These are phyloP conservation scores for Aspergillus amoenus DNA, from an alignment of 2,329 filamentous ascomycete species.

Conservation along the genomic window DNA sequence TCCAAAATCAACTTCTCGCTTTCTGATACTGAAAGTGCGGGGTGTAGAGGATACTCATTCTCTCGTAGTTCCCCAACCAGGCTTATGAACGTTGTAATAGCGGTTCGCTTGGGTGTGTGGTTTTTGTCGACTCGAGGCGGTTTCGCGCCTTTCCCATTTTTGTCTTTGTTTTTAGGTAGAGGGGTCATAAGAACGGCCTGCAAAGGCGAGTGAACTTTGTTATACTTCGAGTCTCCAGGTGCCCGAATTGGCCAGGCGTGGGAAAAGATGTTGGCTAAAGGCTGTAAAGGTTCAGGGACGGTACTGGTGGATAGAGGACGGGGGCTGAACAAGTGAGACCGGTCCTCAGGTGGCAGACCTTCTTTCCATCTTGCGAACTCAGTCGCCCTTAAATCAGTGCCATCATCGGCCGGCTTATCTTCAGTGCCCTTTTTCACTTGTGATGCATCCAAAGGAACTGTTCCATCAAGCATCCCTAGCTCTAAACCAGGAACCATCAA, in stretches of 20 bases:
- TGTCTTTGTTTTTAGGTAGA: slow-evolving; percentile 66
- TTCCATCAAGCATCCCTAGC: slow-evolving; percentile 78
- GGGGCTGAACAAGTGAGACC: slow-evolving; percentile 35
- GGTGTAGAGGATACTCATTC: slow-evolving; percentile 83
- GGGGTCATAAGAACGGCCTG: slow-evolving; percentile 78
- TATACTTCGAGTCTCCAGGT: slow-evolving; percentile 78
- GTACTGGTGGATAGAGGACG: slow-evolving; percentile 28
- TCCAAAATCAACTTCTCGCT: slow-evolving; percentile 56
- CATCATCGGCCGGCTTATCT: slow-evolving; percentile 13
- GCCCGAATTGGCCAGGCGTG: slow-evolving; percentile 88
- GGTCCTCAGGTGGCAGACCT: slow-evolving; percentile 35
- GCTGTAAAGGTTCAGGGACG: slow-evolving; percentile 56
- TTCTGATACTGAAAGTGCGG: slow-evolving; percentile 64
- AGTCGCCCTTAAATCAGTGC: slow-evolving; percentile 22
- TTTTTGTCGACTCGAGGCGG: slow-evolving; percentile 62
- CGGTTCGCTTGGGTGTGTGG: slow-evolving; percentile 73
- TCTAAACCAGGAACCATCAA: slow-evolving; percentile 93
- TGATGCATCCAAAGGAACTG: slow-evolving; percentile 40
- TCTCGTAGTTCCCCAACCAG: slow-evolving; percentile 72
- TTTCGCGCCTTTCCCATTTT: slow-evolving; percentile 60
- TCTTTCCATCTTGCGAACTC: slow-evolving; percentile 43
- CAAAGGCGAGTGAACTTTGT: slow-evolving; percentile 81
- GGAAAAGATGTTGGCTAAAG: slow-evolving; percentile 77
- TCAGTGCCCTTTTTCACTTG: slow-evolving; percentile 2
- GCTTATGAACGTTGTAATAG: slow-evolving; percentile 77